Conservation (phyloP, 768 basidiomycete genomes). For the Tubosaeta sp. region DNA sequence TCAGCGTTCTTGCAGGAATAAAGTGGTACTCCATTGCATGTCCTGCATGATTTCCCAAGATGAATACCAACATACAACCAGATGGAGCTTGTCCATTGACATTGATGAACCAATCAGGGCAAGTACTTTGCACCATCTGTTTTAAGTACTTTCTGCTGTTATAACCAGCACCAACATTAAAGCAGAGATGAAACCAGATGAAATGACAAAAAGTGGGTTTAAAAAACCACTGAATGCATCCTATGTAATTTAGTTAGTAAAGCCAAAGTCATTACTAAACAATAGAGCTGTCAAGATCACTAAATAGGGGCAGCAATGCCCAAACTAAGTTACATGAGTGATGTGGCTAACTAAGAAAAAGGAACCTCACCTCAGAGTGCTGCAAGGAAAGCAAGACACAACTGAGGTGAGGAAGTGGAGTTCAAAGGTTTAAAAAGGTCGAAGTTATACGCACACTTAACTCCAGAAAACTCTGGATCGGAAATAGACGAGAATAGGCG, state of each 20-base stretch:
- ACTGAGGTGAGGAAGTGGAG: too few species aligned
- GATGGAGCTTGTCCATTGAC: not conserved
- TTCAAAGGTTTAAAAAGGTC: too few species aligned
- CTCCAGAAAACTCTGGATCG: too few species aligned
- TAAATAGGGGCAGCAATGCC: too few species aligned
- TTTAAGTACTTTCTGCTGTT: not conserved
- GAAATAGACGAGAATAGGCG: too few species aligned
- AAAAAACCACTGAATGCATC: not conserved
- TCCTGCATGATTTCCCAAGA: not conserved
- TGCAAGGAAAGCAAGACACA: too few species aligned
- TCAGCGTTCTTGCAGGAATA: not conserved
- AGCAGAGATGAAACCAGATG: not conserved
- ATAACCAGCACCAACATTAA: not conserved
- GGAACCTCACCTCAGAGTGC: too few species aligned
- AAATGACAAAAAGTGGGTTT: not conserved
- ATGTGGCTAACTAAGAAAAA: too few species aligned
- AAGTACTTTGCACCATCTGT: not conserved
- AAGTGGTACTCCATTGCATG: not conserved
- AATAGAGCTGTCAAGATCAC: not conserved
- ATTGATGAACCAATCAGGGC: not conserved
- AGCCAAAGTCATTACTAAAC: not conserved
- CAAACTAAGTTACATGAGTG: too few species aligned
- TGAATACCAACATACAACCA: not conserved
- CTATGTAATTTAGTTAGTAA: not conserved
- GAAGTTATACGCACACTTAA: too few species aligned